Base-by-base conservation (phyloP, 176 grass and related monocot genomes). In the Miscanthus lutarioriparius region DNA sequence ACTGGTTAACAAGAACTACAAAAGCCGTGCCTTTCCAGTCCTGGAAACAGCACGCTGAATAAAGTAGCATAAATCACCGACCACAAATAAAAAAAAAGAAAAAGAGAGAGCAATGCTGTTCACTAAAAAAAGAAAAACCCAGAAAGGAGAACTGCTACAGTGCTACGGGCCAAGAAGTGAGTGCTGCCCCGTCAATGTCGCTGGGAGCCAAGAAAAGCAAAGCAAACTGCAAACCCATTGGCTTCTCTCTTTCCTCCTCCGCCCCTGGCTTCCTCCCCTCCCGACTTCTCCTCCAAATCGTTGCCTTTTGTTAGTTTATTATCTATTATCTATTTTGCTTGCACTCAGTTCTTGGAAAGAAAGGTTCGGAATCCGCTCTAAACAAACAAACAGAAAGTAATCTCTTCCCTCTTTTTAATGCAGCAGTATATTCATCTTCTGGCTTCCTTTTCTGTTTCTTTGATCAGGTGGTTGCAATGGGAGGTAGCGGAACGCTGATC, bases 401-500 rank as follows among this genome's bases (percentile, higher is more conserved):
- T 45, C 11, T 76, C 10, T 62, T 85, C 5, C 66, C 22, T 68
- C 10, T 27, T 89, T 72, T 63, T 72, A 84, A 73, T 82, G 78
- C 78, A 36, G 58, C 68, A 53, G 82, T 72, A 81, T 41, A 54
- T 83, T 38, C 25, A 17, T 53, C n/a, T 8, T 64, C 14, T 47
- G 67, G 54, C 20, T 74, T 76, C 45, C 3, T 33, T 73, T 79
- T 47, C 74, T 58, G 15, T 78, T 77, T 58, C 48, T 61, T 75
- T 67, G 80, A 85, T 80, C 81, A 85, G 84, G 83, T 28, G 44
- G 43, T 22, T 61, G 70, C 76, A 65, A 97, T 98, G 96, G 93
- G 89, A 30, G 93, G 96, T 36, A 81, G 84, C 71, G 88, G 93
- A 35, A 83, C 88, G 80, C 72, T 98, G 81, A 92, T 98, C 85